Base-by-base conservation (phyloP, 2,329 filamentous ascomycete species). In the Amylocarpus encephaloides region DNA sequence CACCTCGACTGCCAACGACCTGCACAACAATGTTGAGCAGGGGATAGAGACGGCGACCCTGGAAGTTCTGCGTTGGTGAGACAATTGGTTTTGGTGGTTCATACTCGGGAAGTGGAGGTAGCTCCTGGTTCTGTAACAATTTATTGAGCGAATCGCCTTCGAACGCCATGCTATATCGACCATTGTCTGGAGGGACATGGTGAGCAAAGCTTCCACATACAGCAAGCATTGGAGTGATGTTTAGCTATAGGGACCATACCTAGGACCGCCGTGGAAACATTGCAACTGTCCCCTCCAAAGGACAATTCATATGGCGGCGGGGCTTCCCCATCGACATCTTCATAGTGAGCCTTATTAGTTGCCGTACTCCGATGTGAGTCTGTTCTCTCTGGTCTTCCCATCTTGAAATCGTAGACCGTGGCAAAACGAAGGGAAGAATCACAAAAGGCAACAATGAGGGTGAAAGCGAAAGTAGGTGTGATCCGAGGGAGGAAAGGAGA, bases 21-120 rank as follows among this genome's bases (percentile, higher is more conserved):
- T 87, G 84, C 38, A 88, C 80, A 35, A 86, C 84, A 38, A 88
- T 73, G 63, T 86, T 86, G 38, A 82, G 64, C 12, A 53, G 26
- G 12, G 53, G 50, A 39, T 39, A 51, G 7, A 47, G 44, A 5
- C 48, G 46, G 7, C 10, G 32, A 9, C 39, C 34, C 11, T 36
- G 22, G 19, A 35, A 47, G 15, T 39, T 50, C 40, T 43, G 36
- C 4, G 46, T n/a, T 6, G 16, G n/a, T 18, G 46, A 15, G 4
- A 26, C 22, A 26, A 26, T 26, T 15, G 38, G 19, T 34, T 26
- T 10, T 16, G 43, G 32, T 9, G 15, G 19, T 12, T 43, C 38
- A 15, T 46, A 43, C 16, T 32, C 38, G 42, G 49, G 49, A n/a
- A 51, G 29, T 38, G 49, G 49, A 13, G 49, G 49, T n/a, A 51